These are phyloP conservation scores for Hebeloma cylindrosporum DNA, from an alignment of 768 basidiomycete genomes.

Conservation along the genomic window DNA sequence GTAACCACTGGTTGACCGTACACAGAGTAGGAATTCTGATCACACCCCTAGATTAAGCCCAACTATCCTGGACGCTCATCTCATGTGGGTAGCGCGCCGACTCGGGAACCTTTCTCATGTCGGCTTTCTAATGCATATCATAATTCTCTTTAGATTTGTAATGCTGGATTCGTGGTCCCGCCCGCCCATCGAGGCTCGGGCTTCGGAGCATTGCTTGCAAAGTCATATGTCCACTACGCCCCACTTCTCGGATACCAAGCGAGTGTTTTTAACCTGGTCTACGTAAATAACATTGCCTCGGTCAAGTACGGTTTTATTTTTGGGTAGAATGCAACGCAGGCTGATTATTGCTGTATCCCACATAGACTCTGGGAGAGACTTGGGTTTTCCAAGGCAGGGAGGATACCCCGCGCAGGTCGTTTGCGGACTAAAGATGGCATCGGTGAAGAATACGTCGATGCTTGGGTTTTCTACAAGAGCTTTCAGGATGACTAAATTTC, in stretches of 20 bases:
- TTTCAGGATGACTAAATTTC: constrained; percentile 44
- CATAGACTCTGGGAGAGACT: constrained; percentile 78
- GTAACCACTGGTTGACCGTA: constrained; percentile 1
- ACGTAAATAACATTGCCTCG: constrained; percentile 78
- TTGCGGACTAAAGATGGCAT: constrained; percentile 63
- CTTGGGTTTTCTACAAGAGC: constrained; percentile 80
- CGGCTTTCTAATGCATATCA: constrained; percentile 3
- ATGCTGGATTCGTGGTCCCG: constrained; percentile 85
- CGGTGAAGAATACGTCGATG: constrained; percentile 88
- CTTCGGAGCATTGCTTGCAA: constrained; percentile 70
- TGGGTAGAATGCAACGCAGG: neutral
- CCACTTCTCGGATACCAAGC: constrained; percentile 75
- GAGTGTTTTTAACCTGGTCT: constrained; percentile 91
- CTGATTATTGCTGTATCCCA: neutral
- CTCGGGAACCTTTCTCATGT: constrained; percentile 17
- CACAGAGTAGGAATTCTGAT: constrained; percentile 4
- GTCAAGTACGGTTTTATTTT: constrained; percentile 47
- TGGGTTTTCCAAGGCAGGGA: constrained; percentile 76
- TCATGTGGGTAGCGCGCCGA: constrained; percentile 59
- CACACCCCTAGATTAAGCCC: constrained; percentile 57
- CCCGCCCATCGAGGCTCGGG: constrained; percentile 59
- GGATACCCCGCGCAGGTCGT: constrained; percentile 75
- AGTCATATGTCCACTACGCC: constrained; percentile 78
- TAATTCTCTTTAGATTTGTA: constrained; percentile 62
- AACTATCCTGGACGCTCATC: constrained; percentile 91